Evolutionary conservation across 2,329 filamentous ascomycete genomes (phyloP).

Genomic region (Thelonectria rubi): DNA sequence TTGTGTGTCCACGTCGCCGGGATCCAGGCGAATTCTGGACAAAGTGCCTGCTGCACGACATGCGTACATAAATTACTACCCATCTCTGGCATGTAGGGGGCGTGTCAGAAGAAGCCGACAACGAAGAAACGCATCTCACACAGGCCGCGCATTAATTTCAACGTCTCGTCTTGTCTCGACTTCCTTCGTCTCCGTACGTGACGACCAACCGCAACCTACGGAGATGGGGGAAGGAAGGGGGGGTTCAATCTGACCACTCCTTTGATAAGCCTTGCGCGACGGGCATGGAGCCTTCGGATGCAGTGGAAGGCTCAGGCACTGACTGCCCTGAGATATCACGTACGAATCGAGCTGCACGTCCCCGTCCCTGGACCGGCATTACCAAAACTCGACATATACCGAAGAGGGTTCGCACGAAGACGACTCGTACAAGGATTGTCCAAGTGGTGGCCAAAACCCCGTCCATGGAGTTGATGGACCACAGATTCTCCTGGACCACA

Average conservation of each 20-base stretch:
- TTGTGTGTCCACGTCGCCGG: constrained; percentile 42
- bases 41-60: constrained; percentile 43
- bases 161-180: background rate
- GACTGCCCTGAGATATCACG: background rate
- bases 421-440: background rate
- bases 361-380: constrained; percentile 30
- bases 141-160: constrained; percentile 6
- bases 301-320: constrained; percentile 26
- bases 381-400: constrained; percentile 27
- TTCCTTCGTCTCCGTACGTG: constrained; percentile 19
- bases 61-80: constrained; percentile 39
- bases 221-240: constrained; percentile 19
- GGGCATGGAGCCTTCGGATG: constrained; percentile 28
- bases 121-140: background rate
- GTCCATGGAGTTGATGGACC: constrained; percentile 15
- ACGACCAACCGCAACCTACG: constrained; percentile 31
- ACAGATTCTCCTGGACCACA: constrained; percentile 3
- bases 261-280: constrained; percentile 20
- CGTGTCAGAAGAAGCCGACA: constrained; percentile 3
- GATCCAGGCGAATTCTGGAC: constrained; percentile 38
- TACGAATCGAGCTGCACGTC: constrained; percentile 12
- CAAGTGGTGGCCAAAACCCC: constrained; percentile 11
- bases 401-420: constrained; percentile 21
- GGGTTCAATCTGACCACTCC: constrained; percentile 31
- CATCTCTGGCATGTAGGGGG: constrained; percentile 33